Base-by-base conservation (phyloP, 768 basidiomycete species). In the Kwoniella sp. region DNA sequence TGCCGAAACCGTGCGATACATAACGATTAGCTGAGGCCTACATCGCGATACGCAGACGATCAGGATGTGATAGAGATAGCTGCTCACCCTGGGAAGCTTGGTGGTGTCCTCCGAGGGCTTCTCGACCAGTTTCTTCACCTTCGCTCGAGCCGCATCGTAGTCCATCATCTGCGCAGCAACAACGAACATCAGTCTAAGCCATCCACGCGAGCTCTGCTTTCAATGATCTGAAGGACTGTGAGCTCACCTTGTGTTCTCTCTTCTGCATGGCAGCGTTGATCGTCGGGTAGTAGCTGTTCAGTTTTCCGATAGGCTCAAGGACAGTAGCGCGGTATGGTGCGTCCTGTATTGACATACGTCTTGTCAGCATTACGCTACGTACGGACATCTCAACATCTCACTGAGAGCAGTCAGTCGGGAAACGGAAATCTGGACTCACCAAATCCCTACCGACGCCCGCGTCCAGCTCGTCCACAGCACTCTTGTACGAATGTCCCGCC, bases 401-500 rank as follows among this genome's bases (percentile, higher is more conserved):
- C n/a, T 20, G 15, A 37, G 37, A 31, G 60, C 22, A 45, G 29
- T 29, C 25, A 53, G 59, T 50, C 34, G 59, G 31, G 23, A 45
- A 20, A 4, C n/a, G n/a, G n/a, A n/a, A n/a, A n/a, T n/a, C n/a
- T 15, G 9, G n/a, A 83, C 89, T 56, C 69, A 94, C 93, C 63
- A 99, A 84, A 80, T 96, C 92, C 65, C 92, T 82, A 29, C 87
- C 86, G 41, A 96, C 88, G 47, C 88, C 89, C 0, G 86, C 85
- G 73, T 99, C 96, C 50, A 98, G 84, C 67, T 99, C 96, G 72
- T 95, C 92, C 8, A 96, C 91, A 0, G 93, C 91, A 37, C 91
- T 87, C 77, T 91, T 95, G 85, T 98, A 99, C 1, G 96, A 91
- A 73, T 97, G 92, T 1, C 92, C 91, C 0, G 94, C 90, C 92